Evolutionary conservation across 306 rosid species (phyloP), one percentile per base, ranked within the genome.

Genomic region (Glycine tomentella): DNA sequence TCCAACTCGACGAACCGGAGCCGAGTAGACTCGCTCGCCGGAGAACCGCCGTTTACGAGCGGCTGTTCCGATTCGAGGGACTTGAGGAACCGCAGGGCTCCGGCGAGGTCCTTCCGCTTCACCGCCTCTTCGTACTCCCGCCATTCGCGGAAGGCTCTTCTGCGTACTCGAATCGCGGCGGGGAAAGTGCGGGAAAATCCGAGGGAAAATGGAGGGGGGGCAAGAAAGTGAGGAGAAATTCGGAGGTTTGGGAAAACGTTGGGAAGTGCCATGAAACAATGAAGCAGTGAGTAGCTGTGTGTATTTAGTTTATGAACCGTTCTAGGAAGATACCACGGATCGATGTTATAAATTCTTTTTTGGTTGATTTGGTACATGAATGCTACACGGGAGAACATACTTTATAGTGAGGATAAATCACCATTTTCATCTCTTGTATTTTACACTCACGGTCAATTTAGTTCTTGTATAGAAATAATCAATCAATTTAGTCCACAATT

Each of bases 41-140:
- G 20, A 40, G 89, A 85, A 72, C 45, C 76, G 79, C 5, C 71
- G 1, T 79, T 81, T n/a, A 74, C 67, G 9, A 85, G 76, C 36
- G 81, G 34, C 48, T 89, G 72, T 16, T 85, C 86, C 71, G 81
- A 55, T 78, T 91, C 92, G 2, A 85, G 55, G 80, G 97, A 85
- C 74, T 90, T 87, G 25, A 94, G 79, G 87, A 94, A 92, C 45
- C 83, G 56, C 46, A 94, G 91, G 79, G 98, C 98, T 42, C 88
- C 88, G 10, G 92, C 93, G 33, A 94, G 97, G 91, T 94, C 98
- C 69, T 91, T 94, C 80, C 97, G 97, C 89, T 90, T 94, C 75
- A 94, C 90, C 8, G 97, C 98, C 42, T 92, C 98, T 79, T 92
- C 98, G 87, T 92, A 94, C 10, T 94, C 98, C 3, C 86, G 84